Evolutionary conservation across 495 filamentous ascomycete species (phyloP), one percentile per base, ranked within the genome.

Genomic region (Hypomontagnella monticulosa): DNA sequence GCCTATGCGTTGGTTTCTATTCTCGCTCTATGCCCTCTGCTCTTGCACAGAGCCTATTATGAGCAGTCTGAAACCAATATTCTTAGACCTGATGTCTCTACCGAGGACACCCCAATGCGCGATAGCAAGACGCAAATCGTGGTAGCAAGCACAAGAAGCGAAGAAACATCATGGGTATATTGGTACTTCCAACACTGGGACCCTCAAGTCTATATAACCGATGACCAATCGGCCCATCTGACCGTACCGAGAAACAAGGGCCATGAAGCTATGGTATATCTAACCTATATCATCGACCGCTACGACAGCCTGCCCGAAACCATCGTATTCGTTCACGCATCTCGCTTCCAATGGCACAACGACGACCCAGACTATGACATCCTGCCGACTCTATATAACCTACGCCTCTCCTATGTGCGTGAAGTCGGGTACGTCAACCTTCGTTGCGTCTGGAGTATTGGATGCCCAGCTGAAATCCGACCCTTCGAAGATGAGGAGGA

Each of bases 311-410:
- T 90, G 4, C 83, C 88, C 2, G 77, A 85, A 18, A 68, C 79
- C 12, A 83, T 85, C 59, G 80, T 89, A 60, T 89, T 89, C 72
- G 77, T 86, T 46, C 88, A 91, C 70, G 80, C 84, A 23, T 71
- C 81, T 44, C 84, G 85, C 50, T 87, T 83, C 68, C 81, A 87
- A 71, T 90, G 88, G 88, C 88, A 91, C 63, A 86, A 86, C 66
- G 80, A 86, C 72, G 80, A 85, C 51, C 78, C 81, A 5, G 71
- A 84, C 49, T 81, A 81, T 58, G 81, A 82, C 57, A 77, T 48
- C 34, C 57, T 76, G 0, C 78, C 79, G 0, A 79, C 83, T 65
- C 77, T 90, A 6, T 76, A 72, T 32, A 79, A 81, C 43, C 81
- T 89, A 60, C 84, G 85, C 52, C 58, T 85, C 2, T 73, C 81